Percentiles rank a stretch among this genome's conserved stretches.
phyloP scores from a whole-genome alignment of 371 early-diverging fungal genomes.

The Haplosporangium sp. region DNA sequence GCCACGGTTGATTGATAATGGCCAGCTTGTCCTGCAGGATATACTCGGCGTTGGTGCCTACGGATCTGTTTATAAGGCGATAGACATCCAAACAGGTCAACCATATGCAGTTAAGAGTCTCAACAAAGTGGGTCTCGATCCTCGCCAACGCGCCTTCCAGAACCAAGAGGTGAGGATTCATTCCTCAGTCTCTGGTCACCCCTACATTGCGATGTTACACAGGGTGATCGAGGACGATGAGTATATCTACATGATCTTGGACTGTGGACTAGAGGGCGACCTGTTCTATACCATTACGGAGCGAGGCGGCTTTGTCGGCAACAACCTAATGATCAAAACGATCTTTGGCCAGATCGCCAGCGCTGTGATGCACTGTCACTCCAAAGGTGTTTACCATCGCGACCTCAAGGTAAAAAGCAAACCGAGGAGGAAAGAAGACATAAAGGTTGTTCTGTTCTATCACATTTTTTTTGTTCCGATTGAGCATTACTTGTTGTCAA shows the following conservation, averaged over 20 bases:
- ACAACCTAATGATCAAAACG: slow-evolving; percentile 61
- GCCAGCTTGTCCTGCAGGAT: slow-evolving; percentile 32
- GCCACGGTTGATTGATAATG: slow-evolving; percentile 24
- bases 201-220: slow-evolving; percentile 78
- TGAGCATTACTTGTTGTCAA: too few relatives aligned
- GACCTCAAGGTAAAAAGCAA: slow-evolving; percentile 72
- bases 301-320: slow-evolving; percentile 61
- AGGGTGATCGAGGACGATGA: slow-evolving; percentile 76
- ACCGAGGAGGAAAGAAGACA: too few relatives aligned
- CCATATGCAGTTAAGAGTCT: slow-evolving; percentile 77
- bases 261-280: slow-evolving; percentile 77
- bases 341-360: slow-evolving; percentile 70
- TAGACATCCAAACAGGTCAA: slow-evolving; percentile 52
- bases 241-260: slow-evolving; percentile 79
- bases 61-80: slow-evolving; percentile 75
- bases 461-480: not conserved
- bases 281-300: slow-evolving; percentile 75
- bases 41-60: slow-evolving; percentile 79
- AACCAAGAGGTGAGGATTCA: slow-evolving; percentile 82
- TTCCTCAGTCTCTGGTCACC: slow-evolving; percentile 70
- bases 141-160: slow-evolving; percentile 71
- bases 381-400: slow-evolving; percentile 71
- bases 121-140: slow-evolving; percentile 65
- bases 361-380: slow-evolving; percentile 71
- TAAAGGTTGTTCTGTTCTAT: slow-evolving; percentile 14